Base-by-base conservation (phyloP, 2,329 filamentous ascomycete genomes). In the Sporothrix inflata region DNA sequence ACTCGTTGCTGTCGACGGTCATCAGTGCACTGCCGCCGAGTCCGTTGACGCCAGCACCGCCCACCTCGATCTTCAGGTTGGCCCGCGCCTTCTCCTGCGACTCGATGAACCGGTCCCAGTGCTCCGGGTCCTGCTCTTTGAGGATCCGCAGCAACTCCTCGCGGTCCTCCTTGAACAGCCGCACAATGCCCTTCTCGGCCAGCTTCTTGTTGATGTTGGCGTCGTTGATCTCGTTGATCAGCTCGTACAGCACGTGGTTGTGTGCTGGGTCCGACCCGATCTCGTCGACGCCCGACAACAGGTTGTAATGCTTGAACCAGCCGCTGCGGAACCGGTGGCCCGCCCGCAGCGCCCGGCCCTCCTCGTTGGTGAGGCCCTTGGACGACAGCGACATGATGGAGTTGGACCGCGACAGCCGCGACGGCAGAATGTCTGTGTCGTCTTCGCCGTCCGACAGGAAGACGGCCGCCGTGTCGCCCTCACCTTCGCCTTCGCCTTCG, bases 61-160 rank as follows among this genome's bases (percentile, higher is more conserved):
- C 74, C 38, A 71, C 19, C 21, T 70, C 73, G 6, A 75, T 73
- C 66, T 80, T 81, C 24, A 86, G 83, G 75, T 89, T 89, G 12
- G 84, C 86, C 72, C 84, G 82, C 6, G 87, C 86, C 80, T 89
- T 89, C 77, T 87, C 82, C 80, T 90, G 89, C 49, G 85, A 83
- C 80, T 91, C 88, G 30, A 87, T 85, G 77, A 94, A 88, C 8
- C 82, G 81, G 67, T 87, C 85, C 86, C 92, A 88, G 79, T 91
- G 86, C 74, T 89, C 87, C 0, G 90, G 89, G 75, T 94, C 92
- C 38, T 86, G 85, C 5, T 87, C 88, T 21, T 88, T 84, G 75
- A 90, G 78, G 67, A 80, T 77, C 73, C 82, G 81, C 53, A 86
- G 78, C 24, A 90, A 82, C 69, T 85, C 78, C 19, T 86, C 84